Conservation (phyloP, 1,139 yeast genomes). For the Zygoascus hellenicus region DNA sequence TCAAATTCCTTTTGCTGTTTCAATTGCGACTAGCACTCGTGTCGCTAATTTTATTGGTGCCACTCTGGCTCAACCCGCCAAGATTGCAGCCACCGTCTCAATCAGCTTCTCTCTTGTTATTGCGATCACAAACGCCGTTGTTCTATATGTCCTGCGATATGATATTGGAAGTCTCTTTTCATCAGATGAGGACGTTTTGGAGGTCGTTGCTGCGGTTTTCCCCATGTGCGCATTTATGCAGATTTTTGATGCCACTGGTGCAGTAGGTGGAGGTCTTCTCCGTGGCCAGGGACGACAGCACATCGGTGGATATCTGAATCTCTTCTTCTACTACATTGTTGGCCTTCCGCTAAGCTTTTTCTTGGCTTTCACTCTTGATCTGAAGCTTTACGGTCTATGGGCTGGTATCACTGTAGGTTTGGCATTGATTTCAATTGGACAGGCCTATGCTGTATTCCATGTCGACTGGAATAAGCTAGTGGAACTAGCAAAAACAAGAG, state of each 20-base stretch:
- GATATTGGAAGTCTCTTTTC: conserved; percentile 65
- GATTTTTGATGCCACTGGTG: conserved; percentile 73
- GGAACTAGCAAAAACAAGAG: conserved; percentile 38
- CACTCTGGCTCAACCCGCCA: conserved; percentile 56
- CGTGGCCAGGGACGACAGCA: conserved; percentile 86
- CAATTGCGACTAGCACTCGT: conserved; percentile 82
- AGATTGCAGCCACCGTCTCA: conserved; percentile 60
- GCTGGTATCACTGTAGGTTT: conserved; percentile 78
- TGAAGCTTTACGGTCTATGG: conserved; percentile 74
- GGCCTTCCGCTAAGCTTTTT: conserved; percentile 68
- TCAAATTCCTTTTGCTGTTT: conserved; percentile 84
- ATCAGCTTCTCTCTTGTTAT: conserved; percentile 51
- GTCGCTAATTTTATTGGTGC: conserved; percentile 88
- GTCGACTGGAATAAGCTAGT: conserved; percentile 52
- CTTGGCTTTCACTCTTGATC: conserved; percentile 51
- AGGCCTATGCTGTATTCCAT: conserved; percentile 45
- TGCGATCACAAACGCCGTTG: conserved; percentile 51
- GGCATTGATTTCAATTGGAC: conserved; percentile 59
- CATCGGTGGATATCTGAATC: conserved; percentile 73
- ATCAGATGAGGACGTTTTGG: conserved; percentile 58
- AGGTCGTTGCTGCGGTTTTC: conserved; percentile 46
- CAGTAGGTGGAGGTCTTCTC: conserved; percentile 76
- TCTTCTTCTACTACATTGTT: conserved; percentile 63
- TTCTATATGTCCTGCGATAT: conserved; percentile 47
- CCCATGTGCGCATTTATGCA: conserved; percentile 73